These are phyloP conservation scores for Trametes cinnabarina DNA, from an alignment of 768 basidiomycete genomes.

Conservation along the genomic window DNA sequence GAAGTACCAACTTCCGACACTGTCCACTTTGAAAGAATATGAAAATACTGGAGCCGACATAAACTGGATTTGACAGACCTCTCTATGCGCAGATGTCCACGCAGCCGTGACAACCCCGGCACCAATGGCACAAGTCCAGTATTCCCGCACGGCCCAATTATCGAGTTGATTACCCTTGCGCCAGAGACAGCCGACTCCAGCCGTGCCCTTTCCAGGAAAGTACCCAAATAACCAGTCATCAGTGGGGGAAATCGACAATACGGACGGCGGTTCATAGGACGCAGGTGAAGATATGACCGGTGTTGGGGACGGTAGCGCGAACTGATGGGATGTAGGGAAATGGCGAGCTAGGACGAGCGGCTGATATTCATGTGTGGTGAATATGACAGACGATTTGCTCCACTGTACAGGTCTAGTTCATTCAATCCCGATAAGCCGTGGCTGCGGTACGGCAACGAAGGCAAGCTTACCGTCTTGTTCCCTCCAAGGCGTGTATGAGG, in stretches of 20 bases:
- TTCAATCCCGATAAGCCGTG: not conserved
- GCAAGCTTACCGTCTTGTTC: constrained; percentile 46
- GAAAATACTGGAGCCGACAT: no score
- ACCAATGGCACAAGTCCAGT: constrained; percentile 49
- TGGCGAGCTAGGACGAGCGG: constrained; percentile 60
- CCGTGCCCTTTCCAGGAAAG: constrained; percentile 57
- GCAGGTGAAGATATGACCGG: constrained; percentile 44
- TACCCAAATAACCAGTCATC: constrained; percentile 73
- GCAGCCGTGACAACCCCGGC: constrained; percentile 58
- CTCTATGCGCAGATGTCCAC: constrained; percentile 61
- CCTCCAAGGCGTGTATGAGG: constrained; percentile 58
- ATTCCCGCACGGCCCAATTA: constrained; percentile 58
- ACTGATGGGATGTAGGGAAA: constrained; percentile 69
- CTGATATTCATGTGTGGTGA: constrained; percentile 63
- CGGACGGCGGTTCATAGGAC: constrained; percentile 58
- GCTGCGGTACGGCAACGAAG: no score
- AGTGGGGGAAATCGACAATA: constrained; percentile 57
- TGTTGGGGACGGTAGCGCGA: constrained; percentile 53
- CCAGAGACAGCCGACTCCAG: constrained; percentile 69
- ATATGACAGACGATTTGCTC: constrained; percentile 67
- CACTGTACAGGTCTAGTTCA: constrained; percentile 61
- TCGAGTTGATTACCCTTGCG: constrained; percentile 56
- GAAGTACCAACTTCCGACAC: constrained; percentile 43
- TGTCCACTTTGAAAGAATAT: constrained; percentile 47
- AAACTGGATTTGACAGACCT: constrained; percentile 56